Conservation (phyloP, 1,284 basidiomycete genomes). For the Microbotryum intermedium region DNA sequence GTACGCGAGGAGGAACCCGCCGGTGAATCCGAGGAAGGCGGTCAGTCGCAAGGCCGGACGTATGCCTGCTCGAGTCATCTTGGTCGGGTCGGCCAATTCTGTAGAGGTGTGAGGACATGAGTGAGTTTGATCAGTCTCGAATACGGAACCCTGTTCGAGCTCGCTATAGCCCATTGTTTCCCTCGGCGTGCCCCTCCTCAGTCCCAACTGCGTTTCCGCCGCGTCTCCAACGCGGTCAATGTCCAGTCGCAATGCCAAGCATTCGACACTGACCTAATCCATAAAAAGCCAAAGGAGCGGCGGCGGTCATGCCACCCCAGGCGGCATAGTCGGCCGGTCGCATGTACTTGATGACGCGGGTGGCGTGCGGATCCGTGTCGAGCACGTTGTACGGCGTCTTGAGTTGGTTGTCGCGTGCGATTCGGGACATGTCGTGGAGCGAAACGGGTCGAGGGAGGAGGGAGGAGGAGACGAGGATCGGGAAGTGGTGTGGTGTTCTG, state of each 20-base stretch:
- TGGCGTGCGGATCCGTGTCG: conserved; percentile 69
- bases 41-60: conserved; percentile 43
- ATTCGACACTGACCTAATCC: conserved; percentile 56
- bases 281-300: conserved; percentile 65
- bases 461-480: background rate
- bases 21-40: conserved; percentile 60
- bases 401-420: conserved; percentile 18
- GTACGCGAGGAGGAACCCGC: conserved; percentile 90
- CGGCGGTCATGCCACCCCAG: conserved; percentile 73
- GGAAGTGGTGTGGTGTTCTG: background rate
- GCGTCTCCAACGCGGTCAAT: too few relatives aligned
- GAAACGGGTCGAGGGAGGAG: background rate
- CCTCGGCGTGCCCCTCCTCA: background rate
- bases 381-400: conserved; percentile 30
- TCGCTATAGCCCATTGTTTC: too few relatives aligned
- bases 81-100: conserved; percentile 45
- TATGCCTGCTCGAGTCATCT: conserved; percentile 17
- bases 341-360: conserved; percentile 81
- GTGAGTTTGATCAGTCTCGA: background rate
- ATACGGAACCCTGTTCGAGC: too few relatives aligned
- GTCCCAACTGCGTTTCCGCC: too few relatives aligned
- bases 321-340: conserved; percentile 76
- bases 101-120: background rate
- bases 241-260: too few relatives aligned
- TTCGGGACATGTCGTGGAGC: too few relatives aligned